phyloP scores from a whole-genome alignment of 331 rosid species.

The Quercus tomentella region DNA sequence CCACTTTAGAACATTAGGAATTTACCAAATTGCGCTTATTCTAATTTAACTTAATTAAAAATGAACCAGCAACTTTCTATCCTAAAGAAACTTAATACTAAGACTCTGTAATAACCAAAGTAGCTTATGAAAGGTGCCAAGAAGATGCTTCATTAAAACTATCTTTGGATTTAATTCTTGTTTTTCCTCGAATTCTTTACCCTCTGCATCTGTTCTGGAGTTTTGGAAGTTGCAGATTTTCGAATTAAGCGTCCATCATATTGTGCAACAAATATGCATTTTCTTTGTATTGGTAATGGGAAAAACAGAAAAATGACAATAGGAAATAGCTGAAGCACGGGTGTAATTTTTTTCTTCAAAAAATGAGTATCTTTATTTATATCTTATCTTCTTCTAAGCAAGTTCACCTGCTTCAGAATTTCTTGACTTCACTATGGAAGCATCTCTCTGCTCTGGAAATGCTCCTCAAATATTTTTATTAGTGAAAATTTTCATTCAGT shows the following conservation, averaged over 20 bases:
- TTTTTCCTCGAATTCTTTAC: neutral
- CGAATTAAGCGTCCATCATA: neutral
- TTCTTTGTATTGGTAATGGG: neutral
- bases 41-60: too few species aligned
- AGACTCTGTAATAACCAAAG: too few species aligned
- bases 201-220: neutral
- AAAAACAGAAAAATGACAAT: neutral
- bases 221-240: neutral
- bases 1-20: too few species aligned
- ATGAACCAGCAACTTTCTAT: too few species aligned
- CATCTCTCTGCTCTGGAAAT: neutral
- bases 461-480: neutral
- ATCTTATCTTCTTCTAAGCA: neutral
- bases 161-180: too few species aligned
- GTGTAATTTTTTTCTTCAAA: neutral
- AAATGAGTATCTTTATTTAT: neutral
- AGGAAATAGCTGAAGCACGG: neutral
- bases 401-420: neutral
- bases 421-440: neutral
- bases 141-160: too few species aligned
- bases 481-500: neutral
- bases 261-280: neutral
- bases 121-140: too few species aligned
- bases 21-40: too few species aligned
- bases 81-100: too few species aligned